Evolutionary conservation across 2,329 filamentous ascomycete species (phyloP).

Genomic region (Verticillium zaregamsianum): DNA sequence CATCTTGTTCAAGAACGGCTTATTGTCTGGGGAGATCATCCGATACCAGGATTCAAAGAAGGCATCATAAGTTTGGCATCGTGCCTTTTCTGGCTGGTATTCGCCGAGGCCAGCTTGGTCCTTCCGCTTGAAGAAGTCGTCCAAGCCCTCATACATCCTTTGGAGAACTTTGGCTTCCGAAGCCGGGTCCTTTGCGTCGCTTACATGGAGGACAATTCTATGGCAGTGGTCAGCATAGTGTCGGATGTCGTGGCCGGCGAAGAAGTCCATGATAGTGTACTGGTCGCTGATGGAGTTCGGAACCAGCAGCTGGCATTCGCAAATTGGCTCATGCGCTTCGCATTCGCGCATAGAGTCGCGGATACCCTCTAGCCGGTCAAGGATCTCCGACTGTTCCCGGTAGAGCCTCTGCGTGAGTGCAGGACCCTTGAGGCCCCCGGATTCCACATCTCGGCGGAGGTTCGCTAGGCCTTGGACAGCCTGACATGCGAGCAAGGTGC

Average conservation of each 20-base stretch:
- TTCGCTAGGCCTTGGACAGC: neutral
- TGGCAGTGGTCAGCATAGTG: neutral
- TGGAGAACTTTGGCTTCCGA: neutral
- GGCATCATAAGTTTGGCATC: neutral
- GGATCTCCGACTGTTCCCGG: neutral
- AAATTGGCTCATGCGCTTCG: neutral
- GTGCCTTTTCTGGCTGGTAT: neutral
- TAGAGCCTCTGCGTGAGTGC: neutral
- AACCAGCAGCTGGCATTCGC: neutral
- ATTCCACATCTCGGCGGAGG: neutral
- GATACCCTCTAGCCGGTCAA: neutral
- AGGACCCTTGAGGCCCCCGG: neutral
- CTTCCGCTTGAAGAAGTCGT: neutral
- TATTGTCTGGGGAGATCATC: neutral
- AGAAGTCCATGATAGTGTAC: neutral
- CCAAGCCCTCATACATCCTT: neutral
- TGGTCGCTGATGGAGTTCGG: neutral
- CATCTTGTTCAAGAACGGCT: neutral
- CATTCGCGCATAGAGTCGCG: neutral
- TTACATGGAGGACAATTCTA: neutral
- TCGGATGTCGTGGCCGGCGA: neutral
- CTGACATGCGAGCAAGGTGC: neutral
- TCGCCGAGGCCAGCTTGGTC: neutral
- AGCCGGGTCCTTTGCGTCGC: neutral
- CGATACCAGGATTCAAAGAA: neutral